A percentile compares a stretch with the other conserved stretches of the same genome.
These are phyloP conservation scores for Apiospora hydei DNA, from an alignment of 2,329 filamentous ascomycete species.

Conservation along the genomic window DNA sequence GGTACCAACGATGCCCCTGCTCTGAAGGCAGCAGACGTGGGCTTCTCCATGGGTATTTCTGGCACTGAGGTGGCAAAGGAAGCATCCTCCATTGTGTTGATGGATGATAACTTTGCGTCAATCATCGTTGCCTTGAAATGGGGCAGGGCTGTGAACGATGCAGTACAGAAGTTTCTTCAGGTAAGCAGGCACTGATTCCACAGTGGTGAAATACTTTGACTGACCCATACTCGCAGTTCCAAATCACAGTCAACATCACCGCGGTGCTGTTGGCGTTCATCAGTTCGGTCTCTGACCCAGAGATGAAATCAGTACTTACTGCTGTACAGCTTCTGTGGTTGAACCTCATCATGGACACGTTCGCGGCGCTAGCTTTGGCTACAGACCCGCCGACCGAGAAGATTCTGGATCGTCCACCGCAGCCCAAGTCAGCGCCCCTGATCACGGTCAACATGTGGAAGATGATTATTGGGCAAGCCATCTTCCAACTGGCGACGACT, in stretches of 20 bases:
- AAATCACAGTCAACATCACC: conserved; percentile 75
- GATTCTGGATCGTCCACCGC: conserved; percentile 61
- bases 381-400: conserved; percentile 67
- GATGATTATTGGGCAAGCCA: conserved; percentile 68
- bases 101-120: conserved; percentile 72
- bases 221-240: conserved; percentile 50
- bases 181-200: conserved; percentile 35
- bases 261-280: conserved; percentile 71
- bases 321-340: conserved; percentile 74
- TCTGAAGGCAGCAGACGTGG: conserved; percentile 70
- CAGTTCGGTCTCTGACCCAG: conserved; percentile 63
- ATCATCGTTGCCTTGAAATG: conserved; percentile 73
- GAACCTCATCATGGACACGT: conserved; percentile 75
- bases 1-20: conserved; percentile 73
- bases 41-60: conserved; percentile 73
- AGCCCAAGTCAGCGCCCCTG: conserved; percentile 72
- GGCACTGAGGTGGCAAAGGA: conserved; percentile 74
- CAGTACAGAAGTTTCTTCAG: conserved; percentile 73
- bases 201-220: background rate
- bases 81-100: conserved; percentile 71
- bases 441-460: conserved; percentile 77
- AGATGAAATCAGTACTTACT: conserved; percentile 66
- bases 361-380: conserved; percentile 69
- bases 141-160: conserved; percentile 74
- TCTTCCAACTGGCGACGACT: conserved; percentile 66